These are phyloP conservation scores for Theileria sp. DNA, from an alignment of 169 alveolate genomes.

Conservation along the genomic window DNA sequence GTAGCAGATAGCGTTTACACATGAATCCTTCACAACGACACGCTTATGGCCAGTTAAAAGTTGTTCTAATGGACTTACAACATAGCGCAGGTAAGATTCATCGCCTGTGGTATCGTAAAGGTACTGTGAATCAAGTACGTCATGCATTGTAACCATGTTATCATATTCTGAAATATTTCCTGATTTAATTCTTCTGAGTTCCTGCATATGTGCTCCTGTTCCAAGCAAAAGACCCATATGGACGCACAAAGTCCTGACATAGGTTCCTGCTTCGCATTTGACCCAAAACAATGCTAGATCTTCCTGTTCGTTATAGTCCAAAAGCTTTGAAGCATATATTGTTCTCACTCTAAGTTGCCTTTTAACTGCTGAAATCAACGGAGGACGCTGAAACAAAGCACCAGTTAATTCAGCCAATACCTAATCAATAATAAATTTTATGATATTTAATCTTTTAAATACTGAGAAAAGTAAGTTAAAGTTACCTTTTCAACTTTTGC, in stretches of 20 bases:
- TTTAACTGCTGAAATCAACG: conserved; percentile 98
- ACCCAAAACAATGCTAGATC: conserved; percentile 97
- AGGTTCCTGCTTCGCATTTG: conserved; percentile 99
- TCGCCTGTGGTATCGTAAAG: conserved; percentile 90
- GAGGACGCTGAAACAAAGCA: conserved; percentile 98
- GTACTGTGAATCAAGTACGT: conserved; percentile 97
- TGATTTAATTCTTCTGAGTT: conserved; percentile 97
- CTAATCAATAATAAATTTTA: conserved; percentile 56
- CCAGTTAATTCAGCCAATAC: conserved; percentile 96
- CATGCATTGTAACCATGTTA: conserved; percentile 98
- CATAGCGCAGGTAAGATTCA: conserved; percentile 95
- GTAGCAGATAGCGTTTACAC: conserved; percentile 98
- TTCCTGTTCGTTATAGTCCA: conserved; percentile 95
- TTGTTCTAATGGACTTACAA: conserved; percentile 95
- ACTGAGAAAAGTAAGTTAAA: neutral
- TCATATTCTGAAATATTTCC: conserved; percentile 96
- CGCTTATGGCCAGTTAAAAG: conserved; percentile 93
- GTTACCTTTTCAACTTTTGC: conserved; percentile 44
- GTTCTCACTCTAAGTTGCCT: conserved; percentile 98
- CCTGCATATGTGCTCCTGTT: conserved; percentile 99
- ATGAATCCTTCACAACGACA: conserved; percentile 98
- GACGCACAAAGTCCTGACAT: conserved; percentile 98
- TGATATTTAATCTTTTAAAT: neutral
- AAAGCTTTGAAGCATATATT: conserved; percentile 94
- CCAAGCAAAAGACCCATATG: conserved; percentile 98